Conservation (phyloP, 179 eudicot genomes). For the Amaranthus tricolor region DNA sequence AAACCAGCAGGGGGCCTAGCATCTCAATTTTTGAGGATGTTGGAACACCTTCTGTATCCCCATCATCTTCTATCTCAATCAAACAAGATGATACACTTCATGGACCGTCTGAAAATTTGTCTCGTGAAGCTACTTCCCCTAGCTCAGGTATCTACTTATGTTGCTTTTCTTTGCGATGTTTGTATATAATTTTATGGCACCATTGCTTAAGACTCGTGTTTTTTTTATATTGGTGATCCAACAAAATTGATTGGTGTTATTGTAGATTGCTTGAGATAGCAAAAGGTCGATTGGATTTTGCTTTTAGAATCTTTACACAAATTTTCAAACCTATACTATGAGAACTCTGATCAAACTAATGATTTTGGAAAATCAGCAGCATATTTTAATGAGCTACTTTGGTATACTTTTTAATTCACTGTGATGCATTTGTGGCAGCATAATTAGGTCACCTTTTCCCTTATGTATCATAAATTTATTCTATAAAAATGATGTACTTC, state of each 20-base stretch:
- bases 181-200: background rate
- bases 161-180: constrained; percentile 10
- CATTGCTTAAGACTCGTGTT: background rate
- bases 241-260: too few relatives aligned
- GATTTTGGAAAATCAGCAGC: background rate
- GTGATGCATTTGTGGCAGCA: background rate
- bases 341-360: too few relatives aligned
- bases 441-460: background rate
- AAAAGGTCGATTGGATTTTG: too few relatives aligned
- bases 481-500: background rate
- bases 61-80: constrained; percentile 30
- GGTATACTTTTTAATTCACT: too few relatives aligned
- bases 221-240: background rate
- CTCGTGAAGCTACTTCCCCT: constrained; percentile 41
- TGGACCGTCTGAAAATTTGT: constrained; percentile 26
- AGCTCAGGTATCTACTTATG: constrained; percentile 40
- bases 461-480: too few relatives aligned
- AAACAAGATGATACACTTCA: constrained; percentile 35
- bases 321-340: too few relatives aligned
- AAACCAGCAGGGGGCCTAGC: constrained; percentile 28
- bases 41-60: constrained; percentile 36
- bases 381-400: background rate
- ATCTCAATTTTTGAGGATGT: constrained; percentile 32
- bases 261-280: too few relatives aligned
- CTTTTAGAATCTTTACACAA: too few relatives aligned